A percentile compares a stretch with the other conserved stretches of the same genome.
phyloP scores from a whole-genome alignment of 2,329 filamentous ascomycete genomes.

The Colletotrichum simmondsii region DNA sequence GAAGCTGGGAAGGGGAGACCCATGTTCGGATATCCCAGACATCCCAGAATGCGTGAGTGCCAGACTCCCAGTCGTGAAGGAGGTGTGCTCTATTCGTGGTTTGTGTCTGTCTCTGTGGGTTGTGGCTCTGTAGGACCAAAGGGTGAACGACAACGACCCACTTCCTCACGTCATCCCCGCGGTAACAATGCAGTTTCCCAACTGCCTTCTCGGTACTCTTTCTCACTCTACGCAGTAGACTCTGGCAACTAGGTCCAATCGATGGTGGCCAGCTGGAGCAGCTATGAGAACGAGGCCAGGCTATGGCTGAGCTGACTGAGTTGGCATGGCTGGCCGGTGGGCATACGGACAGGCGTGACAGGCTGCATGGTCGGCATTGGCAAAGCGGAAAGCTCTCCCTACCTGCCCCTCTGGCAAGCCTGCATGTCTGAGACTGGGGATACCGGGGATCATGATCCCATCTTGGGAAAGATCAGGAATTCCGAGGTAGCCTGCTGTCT shows the following conservation, averaged over 20 bases:
- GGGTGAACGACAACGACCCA: conserved; percentile 14
- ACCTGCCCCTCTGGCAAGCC: background rate
- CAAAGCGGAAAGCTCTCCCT: background rate
- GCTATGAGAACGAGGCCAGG: background rate
- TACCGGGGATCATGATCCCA: background rate
- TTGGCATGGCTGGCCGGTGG: no score
- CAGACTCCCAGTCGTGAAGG: no score
- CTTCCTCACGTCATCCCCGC: conserved; percentile 29
- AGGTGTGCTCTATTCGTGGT: no score
- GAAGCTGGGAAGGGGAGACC: background rate
- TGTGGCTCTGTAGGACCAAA: conserved; percentile 5
- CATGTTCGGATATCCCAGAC: background rate
- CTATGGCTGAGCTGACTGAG: background rate
- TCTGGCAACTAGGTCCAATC: background rate
- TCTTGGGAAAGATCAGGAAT: background rate
- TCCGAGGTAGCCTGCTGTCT: background rate
- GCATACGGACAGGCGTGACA: no score
- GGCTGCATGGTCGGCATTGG: background rate
- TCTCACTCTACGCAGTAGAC: no score
- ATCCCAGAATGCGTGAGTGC: background rate
- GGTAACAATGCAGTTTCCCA: conserved; percentile 14
- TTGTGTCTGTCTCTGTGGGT: no score
- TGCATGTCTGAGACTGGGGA: conserved; percentile 6
- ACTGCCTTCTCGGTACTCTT: background rate
- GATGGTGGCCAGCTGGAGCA: background rate